Evolutionary conservation across 1,139 yeast species (phyloP).

Genomic region (Taiozyma onychis): DNA sequence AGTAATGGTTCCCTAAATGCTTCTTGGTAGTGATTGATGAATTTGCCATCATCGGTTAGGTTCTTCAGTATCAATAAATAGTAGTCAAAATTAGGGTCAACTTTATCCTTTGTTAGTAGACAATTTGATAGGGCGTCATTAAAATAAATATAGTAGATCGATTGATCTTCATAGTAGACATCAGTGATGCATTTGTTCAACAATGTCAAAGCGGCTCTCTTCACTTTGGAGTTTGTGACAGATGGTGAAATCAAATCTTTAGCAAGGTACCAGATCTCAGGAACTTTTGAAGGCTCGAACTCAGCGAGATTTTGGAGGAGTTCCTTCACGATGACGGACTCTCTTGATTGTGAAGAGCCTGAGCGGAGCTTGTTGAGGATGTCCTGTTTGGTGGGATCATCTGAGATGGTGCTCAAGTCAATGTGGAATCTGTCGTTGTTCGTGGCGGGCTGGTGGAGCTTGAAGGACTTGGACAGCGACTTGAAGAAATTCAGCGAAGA

Average conservation of each 20-base stretch:
- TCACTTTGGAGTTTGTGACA: constrained; percentile 33
- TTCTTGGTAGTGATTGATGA: constrained; percentile 51
- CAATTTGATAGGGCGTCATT: constrained; percentile 51
- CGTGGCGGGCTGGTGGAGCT: constrained; percentile 22
- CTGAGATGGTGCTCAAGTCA: constrained; percentile 17
- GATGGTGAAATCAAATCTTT: constrained; percentile 46
- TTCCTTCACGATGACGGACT: constrained; percentile 45
- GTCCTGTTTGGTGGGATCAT: constrained; percentile 15
- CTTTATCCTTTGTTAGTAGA: constrained; percentile 25
- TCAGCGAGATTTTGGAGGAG: constrained; percentile 47
- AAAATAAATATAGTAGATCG: constrained; percentile 52
- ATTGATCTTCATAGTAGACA: constrained; percentile 45
- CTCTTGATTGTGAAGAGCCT: constrained; percentile 39
- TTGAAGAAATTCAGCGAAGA: constrained; percentile 32
- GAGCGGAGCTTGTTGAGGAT: constrained; percentile 33
- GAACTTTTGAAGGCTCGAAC: constrained; percentile 52
- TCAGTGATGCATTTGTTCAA: constrained; percentile 47
- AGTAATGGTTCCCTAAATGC: constrained; percentile 42
- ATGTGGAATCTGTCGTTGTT: constrained; percentile 25
- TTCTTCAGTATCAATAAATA: constrained; percentile 46
- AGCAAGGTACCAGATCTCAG: constrained; percentile 74
- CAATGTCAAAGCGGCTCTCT: constrained; percentile 51
- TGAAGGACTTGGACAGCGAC: constrained; percentile 48
- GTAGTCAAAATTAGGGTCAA: constrained; percentile 50
- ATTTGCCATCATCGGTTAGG: constrained; percentile 58